A percentile compares a stretch with the other conserved stretches of the same genome.
Conservation (phyloP, 2,329 filamentous ascomycete genomes). For the Colletotrichum sp. region DNA sequence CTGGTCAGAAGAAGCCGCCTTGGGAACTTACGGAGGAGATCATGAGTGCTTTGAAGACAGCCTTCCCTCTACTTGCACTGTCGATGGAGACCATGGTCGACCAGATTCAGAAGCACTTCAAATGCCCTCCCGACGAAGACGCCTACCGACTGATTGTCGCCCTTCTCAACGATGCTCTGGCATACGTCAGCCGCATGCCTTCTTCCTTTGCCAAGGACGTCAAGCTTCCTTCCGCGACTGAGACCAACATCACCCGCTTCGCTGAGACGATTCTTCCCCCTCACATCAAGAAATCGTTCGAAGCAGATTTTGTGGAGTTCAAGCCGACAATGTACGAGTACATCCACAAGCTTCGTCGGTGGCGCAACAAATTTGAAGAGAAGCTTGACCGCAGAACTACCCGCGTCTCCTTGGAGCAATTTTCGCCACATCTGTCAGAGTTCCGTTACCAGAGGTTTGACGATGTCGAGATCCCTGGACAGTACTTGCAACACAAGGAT, state of each 20-base stretch:
- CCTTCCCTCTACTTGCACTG: conserved; percentile 91
- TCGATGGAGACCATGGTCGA: conserved; percentile 99
- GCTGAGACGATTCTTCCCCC: conserved; percentile 93
- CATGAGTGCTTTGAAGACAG: conserved; percentile 93
- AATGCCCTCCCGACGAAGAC: conserved; percentile 97
- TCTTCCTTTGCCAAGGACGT: conserved; percentile 87
- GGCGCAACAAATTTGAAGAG: conserved; percentile 98
- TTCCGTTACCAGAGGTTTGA: conserved; percentile 99
- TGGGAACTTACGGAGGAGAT: conserved; percentile 98
- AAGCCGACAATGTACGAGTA: conserved; percentile 99
- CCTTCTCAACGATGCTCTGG: conserved; percentile 90
- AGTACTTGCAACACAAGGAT: conserved; percentile 96
- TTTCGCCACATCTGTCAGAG: conserved; percentile 90
- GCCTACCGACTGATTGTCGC: conserved; percentile 98
- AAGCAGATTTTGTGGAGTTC: conserved; percentile 93
- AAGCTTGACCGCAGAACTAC: conserved; percentile 86
- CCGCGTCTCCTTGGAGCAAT: conserved; percentile 78
- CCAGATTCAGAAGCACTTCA: conserved; percentile 98
- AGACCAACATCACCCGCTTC: conserved; percentile 96
- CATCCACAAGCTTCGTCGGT: conserved; percentile 93
- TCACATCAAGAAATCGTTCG: conserved; percentile 95
- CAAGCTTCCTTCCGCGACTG: conserved; percentile 87
- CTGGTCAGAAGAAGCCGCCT: conserved; percentile 72
- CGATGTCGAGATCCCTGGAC: conserved; percentile 95
- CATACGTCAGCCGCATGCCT: conserved; percentile 89